phyloP scores from a whole-genome alignment of 257 asterid genomes.

The Penstemon barbatus region DNA sequence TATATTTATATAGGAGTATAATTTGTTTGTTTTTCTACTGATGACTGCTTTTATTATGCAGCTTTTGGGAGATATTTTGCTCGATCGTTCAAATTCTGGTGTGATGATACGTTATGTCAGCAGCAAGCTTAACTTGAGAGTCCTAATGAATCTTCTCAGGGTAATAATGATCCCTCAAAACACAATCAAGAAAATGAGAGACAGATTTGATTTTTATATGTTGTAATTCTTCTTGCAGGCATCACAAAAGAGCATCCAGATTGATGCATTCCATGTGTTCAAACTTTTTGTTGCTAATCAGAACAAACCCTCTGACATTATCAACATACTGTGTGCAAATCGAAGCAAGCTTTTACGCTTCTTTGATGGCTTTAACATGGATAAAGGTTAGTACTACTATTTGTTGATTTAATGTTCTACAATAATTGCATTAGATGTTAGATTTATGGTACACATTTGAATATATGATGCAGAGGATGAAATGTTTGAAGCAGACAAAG shows the following conservation, averaged over 20 bases:
- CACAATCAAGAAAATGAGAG: not conserved
- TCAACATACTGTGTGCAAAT: slow-evolving; percentile 69
- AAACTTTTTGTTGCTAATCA: slow-evolving; percentile 96
- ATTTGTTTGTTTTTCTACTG: not conserved
- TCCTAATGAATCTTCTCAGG: slow-evolving; percentile 87
- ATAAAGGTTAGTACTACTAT: slow-evolving; percentile 48
- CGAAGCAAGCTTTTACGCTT: slow-evolving; percentile 70
- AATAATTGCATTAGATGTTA: not conserved
- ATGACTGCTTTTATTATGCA: slow-evolving; percentile 28
- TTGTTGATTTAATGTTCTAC: not conserved
- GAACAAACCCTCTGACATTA: slow-evolving; percentile 67
- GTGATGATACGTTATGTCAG: slow-evolving; percentile 85
- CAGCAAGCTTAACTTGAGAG: slow-evolving; percentile 67
- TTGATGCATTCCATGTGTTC: slow-evolving; percentile 88
- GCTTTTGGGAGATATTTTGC: slow-evolving; percentile 92
- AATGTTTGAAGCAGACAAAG: slow-evolving; percentile 79
- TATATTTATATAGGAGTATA: not conserved
- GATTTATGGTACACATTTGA: not conserved
- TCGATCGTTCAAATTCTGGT: slow-evolving; percentile 75
- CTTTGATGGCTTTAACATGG: slow-evolving; percentile 56
- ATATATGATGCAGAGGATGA: slow-evolving; percentile 67
- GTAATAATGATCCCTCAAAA: slow-evolving; percentile 35
- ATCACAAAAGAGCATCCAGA: slow-evolving; percentile 77
- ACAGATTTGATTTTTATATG: not conserved
- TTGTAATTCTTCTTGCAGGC: slow-evolving; percentile 56